Evolutionary conservation across 1,284 basidiomycete genomes (phyloP).

Genomic region (Albatrellus sp.): DNA sequence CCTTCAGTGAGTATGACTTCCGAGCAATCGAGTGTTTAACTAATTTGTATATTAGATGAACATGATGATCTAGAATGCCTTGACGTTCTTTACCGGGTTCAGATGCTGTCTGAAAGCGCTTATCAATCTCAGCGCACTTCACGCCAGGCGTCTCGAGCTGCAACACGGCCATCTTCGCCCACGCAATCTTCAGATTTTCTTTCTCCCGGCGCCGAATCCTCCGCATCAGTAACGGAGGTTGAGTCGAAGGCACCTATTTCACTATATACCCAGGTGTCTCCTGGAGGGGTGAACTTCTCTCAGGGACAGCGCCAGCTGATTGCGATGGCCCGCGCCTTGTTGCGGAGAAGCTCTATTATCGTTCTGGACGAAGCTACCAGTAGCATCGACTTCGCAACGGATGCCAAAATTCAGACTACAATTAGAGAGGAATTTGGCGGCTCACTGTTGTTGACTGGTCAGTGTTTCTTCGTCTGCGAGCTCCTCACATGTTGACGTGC

Average conservation of each 20-base stretch:
- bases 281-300: conserved; percentile 76
- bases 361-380: conserved; percentile 79
- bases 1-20: conserved; percentile 38
- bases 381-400: conserved; percentile 66
- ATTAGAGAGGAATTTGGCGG: conserved; percentile 70
- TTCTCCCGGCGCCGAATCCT: conserved; percentile 1
- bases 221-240: conserved; percentile 13
- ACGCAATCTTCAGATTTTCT: conserved; percentile 1
- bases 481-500: not conserved
- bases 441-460: conserved; percentile 48
- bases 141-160: conserved; percentile 32
- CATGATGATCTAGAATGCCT: conserved; percentile 71
- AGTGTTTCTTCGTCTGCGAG: conserved; percentile 7
- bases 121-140: conserved; percentile 35
- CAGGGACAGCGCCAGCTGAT: conserved; percentile 79
- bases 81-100: conserved; percentile 53
- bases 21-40: conserved; percentile 5
- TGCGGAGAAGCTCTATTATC: conserved; percentile 66
- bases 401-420: conserved; percentile 67
- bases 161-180: conserved; percentile 17
- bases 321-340: conserved; percentile 67
- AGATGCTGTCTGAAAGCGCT: conserved; percentile 41
- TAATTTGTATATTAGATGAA: conserved; percentile 35
- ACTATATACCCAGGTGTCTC: conserved; percentile 57
- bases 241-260: conserved; percentile 24